These are phyloP conservation scores for Crithidia mellificae DNA, from an alignment of 208 protist species.

Conservation along the genomic window DNA sequence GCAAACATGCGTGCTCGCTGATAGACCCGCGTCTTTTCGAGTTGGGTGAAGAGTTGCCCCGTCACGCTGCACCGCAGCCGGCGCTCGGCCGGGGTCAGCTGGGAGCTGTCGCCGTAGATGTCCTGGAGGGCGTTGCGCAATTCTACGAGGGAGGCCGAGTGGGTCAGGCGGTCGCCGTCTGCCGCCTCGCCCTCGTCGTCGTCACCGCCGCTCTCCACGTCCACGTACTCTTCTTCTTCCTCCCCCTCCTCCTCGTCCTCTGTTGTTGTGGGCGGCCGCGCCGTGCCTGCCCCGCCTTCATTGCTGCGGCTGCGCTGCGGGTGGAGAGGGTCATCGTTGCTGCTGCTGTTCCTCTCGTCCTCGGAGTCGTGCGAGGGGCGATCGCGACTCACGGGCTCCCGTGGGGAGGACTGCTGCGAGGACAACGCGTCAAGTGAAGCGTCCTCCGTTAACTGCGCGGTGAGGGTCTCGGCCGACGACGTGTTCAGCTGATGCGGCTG, in stretches of 20 bases:
- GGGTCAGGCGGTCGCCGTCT: neutral
- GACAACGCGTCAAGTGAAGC: neutral
- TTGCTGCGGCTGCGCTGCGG: neutral
- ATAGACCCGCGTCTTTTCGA: constrained; percentile 65
- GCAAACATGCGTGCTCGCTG: constrained; percentile 80
- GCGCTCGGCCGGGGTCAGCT: constrained; percentile 9
- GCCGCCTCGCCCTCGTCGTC: neutral
- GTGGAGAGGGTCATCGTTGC: neutral
- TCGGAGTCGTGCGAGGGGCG: neutral
- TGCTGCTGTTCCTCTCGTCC: neutral
- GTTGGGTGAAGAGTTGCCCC: constrained; percentile 77
- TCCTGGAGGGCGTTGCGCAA: constrained; percentile 16
- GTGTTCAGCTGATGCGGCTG: no score
- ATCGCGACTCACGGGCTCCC: neutral
- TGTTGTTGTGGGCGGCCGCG: no score
- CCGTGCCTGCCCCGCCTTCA: neutral
- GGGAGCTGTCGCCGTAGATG: constrained; percentile 3
- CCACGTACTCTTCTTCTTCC: constrained; percentile 16
- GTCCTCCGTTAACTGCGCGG: neutral
- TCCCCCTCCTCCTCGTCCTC: neutral
- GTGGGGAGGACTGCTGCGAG: neutral
- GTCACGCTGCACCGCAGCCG: constrained; percentile 37
- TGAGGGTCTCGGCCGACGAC: neutral
- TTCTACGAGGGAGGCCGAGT: neutral
- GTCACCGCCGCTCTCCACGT: constrained; percentile 10